A percentile compares a stretch with the other conserved stretches of the same genome.
Conservation (phyloP, 2,329 filamentous ascomycete species). For the Colletotrichum tabaci region DNA sequence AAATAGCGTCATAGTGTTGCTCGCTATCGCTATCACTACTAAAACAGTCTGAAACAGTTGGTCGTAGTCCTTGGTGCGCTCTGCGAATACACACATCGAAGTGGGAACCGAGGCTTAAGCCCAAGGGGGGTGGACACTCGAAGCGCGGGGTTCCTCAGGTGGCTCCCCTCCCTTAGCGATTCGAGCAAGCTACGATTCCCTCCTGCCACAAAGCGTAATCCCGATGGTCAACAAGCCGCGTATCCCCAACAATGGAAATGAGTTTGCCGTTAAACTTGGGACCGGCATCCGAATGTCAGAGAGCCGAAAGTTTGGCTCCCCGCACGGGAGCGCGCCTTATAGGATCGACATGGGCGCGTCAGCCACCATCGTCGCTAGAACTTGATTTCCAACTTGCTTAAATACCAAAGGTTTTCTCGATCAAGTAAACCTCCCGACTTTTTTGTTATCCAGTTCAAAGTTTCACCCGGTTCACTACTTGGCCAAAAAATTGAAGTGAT, state of each 20-base stretch:
- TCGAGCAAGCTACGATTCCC: background rate
- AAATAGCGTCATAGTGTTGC: too few species aligned
- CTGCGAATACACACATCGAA: too few species aligned
- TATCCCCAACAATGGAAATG: background rate
- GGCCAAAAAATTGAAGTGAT: background rate
- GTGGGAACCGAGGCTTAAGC: constrained; percentile 30
- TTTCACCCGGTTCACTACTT: background rate
- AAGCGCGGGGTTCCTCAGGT: constrained; percentile 36
- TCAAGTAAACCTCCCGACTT: background rate
- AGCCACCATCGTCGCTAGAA: background rate
- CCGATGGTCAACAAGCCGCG: background rate
- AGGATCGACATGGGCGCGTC: background rate
- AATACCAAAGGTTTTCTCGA: background rate
- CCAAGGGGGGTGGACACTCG: background rate
- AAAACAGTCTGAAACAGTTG: constrained; percentile 16
- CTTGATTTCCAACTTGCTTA: background rate
- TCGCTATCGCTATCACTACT: background rate
- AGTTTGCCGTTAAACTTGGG: background rate
- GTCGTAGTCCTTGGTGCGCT: background rate
- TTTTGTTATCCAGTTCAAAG: background rate
- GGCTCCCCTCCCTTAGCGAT: background rate
- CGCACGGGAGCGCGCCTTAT: background rate
- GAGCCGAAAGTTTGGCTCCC: background rate
- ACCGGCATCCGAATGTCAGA: background rate
- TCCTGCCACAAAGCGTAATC: too few species aligned